Evolutionary conservation across 208 protist species (phyloP), one percentile per base, ranked within the genome.

Genomic region (Acanthamoeba comandoni): DNA sequence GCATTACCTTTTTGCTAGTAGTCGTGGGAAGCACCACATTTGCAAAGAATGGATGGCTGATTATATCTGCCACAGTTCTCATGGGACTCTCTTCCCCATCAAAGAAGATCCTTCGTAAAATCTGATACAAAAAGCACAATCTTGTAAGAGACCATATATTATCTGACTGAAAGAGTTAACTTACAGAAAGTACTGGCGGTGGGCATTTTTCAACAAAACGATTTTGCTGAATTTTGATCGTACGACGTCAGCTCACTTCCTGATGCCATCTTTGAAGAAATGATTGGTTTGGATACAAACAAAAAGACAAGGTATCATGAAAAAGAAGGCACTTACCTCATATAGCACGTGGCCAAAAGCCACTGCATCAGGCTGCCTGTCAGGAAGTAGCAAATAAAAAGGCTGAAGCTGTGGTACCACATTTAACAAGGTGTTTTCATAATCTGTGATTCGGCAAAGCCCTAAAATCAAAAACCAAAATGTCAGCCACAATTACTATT

Each of bases 311-410:
- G 64, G 2, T 0, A 71, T 29, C 39, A 69, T 19, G 0, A 2
- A 11, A 0, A 69, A 12, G 13, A 17, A 26, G 9, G 2, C 58
- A 24, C 62, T 2, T 17, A 88, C 39, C 58, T 88, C 80, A 70
- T 57, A 88, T n/a, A 88, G 80, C 2, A 88, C 35, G 24, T 71
- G 58, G 3, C 24, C 80, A 70, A 88, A 88, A 24, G 80, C 80
- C 43, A 64, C 11, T 17, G 70, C 57, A 12, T 88, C 57, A 22
- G 80, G 31, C 35, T 88, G 57, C 5, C 52, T 29, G 15, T 53
- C 58, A 19, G 58, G 31, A 15, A 88, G 58, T 2, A 55, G 80
- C 0, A 70, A 24, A 22, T 57, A 48, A 60, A 70, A 88, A 15
- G 80, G 57, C 35, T 88, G 57, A 11, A 88, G 58, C 3, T 43